These are phyloP conservation scores for Solanum pinnatisectum DNA, from an alignment of 257 asterid genomes.

Conservation along the genomic window DNA sequence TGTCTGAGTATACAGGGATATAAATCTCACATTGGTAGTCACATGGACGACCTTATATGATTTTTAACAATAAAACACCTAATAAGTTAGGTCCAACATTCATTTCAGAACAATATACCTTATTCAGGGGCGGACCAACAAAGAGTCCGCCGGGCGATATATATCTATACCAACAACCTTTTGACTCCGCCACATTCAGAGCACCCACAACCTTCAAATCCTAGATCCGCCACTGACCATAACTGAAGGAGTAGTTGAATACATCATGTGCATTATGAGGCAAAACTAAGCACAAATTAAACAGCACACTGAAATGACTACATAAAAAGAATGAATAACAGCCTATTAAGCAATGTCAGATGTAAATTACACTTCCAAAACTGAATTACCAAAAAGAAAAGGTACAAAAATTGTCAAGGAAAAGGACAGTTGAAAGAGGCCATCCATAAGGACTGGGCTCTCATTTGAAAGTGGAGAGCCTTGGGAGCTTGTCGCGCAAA, in stretches of 20 bases:
- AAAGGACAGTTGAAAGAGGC: background rate
- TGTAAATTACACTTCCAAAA: background rate
- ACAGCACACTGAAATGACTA: background rate
- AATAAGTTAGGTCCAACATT: background rate
- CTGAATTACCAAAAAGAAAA: background rate
- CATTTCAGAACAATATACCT: background rate
- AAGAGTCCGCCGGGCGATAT: too few species aligned
- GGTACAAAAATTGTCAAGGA: background rate
- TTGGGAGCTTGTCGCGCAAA: constrained; percentile 86
- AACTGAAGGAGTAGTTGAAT: background rate
- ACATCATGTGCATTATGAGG: background rate
- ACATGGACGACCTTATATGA: background rate
- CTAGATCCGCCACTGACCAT: background rate
- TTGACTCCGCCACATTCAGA: too few species aligned
- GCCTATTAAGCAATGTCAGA: background rate
- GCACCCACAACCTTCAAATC: too few species aligned
- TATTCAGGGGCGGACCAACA: too few species aligned
- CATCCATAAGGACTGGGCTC: background rate
- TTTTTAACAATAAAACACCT: background rate
- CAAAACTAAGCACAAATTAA: background rate
- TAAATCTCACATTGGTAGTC: background rate
- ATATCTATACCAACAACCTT: too few species aligned
- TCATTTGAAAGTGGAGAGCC: constrained; percentile 93
- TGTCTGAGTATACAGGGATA: background rate
- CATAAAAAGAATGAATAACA: background rate